These are phyloP conservation scores for Quercus berberidifolia DNA, from an alignment of 306 rosid genomes.

Conservation along the genomic window DNA sequence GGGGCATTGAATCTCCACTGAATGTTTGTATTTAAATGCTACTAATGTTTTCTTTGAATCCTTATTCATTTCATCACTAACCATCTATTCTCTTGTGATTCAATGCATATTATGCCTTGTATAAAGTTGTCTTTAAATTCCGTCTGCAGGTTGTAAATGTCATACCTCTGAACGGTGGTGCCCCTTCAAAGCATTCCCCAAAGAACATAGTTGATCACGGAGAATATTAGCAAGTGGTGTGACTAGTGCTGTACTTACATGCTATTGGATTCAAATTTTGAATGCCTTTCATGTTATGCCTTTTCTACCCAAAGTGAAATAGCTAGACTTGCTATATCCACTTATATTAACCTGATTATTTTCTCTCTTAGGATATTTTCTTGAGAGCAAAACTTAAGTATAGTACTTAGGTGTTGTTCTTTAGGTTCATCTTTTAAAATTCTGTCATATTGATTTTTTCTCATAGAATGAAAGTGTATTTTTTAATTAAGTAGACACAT, in stretches of 20 bases:
- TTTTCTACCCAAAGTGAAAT: background rate
- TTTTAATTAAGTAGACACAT: too few species aligned
- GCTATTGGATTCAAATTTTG: background rate
- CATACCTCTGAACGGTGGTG: conserved; percentile 71
- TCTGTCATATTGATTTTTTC: too few species aligned
- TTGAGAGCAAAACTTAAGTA: too few species aligned
- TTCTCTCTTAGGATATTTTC: background rate
- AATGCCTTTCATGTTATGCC: background rate
- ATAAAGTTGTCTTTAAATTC: background rate
- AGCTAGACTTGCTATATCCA: background rate
- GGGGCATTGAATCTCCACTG: too few species aligned
- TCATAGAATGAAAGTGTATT: too few species aligned
- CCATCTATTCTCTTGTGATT: background rate
- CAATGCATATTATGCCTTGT: background rate
- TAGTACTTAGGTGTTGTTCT: too few species aligned
- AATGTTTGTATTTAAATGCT: too few species aligned
- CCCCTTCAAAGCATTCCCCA: conserved; percentile 68
- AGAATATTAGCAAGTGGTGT: conserved; percentile 73
- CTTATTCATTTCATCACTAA: background rate
- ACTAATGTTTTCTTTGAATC: too few species aligned
- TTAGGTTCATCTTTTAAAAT: too few species aligned
- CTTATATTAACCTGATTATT: background rate
- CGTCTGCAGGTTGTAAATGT: conserved; percentile 51
- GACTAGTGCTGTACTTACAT: conserved; percentile 4
- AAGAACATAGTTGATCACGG: conserved; percentile 84